Evolutionary conservation across 768 basidiomycete species (phyloP), one percentile per base, ranked within the genome.

Genomic region (Gloeostereum incarnatum): DNA sequence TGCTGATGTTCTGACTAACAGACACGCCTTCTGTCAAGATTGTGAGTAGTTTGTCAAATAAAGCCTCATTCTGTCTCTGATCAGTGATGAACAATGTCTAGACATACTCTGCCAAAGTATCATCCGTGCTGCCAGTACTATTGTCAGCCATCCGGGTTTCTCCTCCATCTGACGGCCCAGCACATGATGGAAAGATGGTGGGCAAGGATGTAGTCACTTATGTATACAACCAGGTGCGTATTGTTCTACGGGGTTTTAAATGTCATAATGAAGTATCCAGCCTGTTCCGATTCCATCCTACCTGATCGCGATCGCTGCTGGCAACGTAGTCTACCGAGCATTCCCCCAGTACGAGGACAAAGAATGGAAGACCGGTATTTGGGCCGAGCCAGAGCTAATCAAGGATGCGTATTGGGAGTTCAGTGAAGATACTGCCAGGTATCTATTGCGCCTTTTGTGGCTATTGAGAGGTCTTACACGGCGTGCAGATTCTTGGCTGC

Each of bases 21-120:
- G 93, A 98, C 53, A 85, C 83, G 0, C 86, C 93, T 2, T 82
- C 84, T 1, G 78, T 86, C 42, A 97, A 97, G 60, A 71, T 86
- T 37, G 87, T 80, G 48, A 38, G 75, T 60, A 23, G 30, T 26
- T 40, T 17, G 39, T n/a, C n/a, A n/a, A n/a, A n/a, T n/a, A n/a
- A n/a, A n/a, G n/a, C n/a, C n/a, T n/a, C n/a, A n/a, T n/a, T n/a
- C n/a, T n/a, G n/a, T 17, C 36, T 32, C 22, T 6, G 13, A 26
- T 20, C 22, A 18, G 9, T 36, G 24, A 31, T 39, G 18, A 45
- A 34, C 18, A 26, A 16, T 34, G 9, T 6, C 23, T 44, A 89
- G 75, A 92, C 79, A n/a, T 97, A 94, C 51, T 68, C 73, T n/a
- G 88, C 93, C 0, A 68, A 56, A 42, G 84, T 96, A 16, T 60